Conservation (phyloP, 1,139 yeast genomes). For the Chernovozyma sophiae-reginae region DNA sequence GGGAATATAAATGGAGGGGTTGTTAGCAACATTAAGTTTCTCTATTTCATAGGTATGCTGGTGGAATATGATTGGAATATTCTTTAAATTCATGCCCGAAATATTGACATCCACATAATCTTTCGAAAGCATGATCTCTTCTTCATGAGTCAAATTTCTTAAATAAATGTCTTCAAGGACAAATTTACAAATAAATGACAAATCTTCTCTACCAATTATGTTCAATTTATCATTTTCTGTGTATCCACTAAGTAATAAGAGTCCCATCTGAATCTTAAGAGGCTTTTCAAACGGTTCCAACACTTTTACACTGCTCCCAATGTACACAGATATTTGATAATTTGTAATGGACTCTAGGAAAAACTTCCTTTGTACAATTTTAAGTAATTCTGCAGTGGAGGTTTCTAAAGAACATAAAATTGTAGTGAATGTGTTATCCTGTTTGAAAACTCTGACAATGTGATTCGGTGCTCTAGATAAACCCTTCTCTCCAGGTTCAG, state of each 20-base stretch:
- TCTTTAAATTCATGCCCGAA: constrained; percentile 70
- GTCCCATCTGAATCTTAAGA: constrained; percentile 67
- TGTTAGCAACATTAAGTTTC: constrained; percentile 77
- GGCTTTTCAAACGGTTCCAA: constrained; percentile 75
- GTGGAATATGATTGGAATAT: constrained; percentile 79
- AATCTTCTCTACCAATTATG: constrained; percentile 82
- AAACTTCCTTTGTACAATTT: constrained; percentile 68
- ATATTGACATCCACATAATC: constrained; percentile 75
- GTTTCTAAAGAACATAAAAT: constrained; percentile 71
- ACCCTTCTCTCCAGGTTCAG: constrained; percentile 7
- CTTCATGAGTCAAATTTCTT: constrained; percentile 63
- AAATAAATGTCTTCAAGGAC: constrained; percentile 70
- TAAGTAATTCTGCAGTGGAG: constrained; percentile 70
- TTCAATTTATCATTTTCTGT: constrained; percentile 69
- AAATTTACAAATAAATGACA: constrained; percentile 82
- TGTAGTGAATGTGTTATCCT: constrained; percentile 81
- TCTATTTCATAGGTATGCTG: constrained; percentile 81
- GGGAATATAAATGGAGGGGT: constrained; percentile 82
- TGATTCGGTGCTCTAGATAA: constrained; percentile 34
- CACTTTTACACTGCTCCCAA: constrained; percentile 76
- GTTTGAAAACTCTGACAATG: constrained; percentile 68
- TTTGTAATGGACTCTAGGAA: constrained; percentile 67
- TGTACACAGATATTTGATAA: constrained; percentile 72
- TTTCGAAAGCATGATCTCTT: constrained; percentile 58
- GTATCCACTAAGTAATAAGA: constrained; percentile 77